phyloP scores from a whole-genome alignment of 257 asterid genomes.

The Solanum sparsipilum region DNA sequence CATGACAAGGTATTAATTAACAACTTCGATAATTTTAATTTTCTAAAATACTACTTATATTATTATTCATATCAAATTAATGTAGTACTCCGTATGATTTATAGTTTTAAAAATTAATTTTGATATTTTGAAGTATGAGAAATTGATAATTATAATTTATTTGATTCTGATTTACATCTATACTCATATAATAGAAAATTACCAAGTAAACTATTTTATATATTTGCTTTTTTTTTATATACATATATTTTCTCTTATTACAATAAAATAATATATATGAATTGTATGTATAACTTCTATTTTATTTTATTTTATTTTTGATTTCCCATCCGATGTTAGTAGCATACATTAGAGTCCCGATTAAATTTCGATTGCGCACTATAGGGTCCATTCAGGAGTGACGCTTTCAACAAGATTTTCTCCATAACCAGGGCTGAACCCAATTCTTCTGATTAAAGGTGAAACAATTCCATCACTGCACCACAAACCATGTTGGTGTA shows the following conservation, averaged over 20 bases:
- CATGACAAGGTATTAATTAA: background rate
- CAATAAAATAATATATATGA: no score
- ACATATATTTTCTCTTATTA: no score
- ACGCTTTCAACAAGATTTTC: no score
- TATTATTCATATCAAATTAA: background rate
- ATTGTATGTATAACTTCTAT: no score
- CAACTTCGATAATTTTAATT: background rate
- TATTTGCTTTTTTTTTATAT: background rate
- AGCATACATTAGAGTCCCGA: rapidly evolving
- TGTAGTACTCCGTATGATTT: background rate
- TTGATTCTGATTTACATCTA: background rate
- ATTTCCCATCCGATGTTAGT: rapidly evolving
- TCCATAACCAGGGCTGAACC: no score
- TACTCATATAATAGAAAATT: background rate
- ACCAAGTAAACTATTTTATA: background rate
- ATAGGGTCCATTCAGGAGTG: rapidly evolving
- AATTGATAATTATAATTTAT: no score
- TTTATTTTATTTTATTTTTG: no score
- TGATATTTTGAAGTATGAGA: background rate
- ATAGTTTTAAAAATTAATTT: background rate
- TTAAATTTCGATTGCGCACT: rapidly evolving
- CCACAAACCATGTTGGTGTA: no score
- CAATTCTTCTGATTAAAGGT: rapidly evolving
- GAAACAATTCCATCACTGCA: no score
- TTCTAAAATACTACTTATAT: background rate